Conservation (phyloP, 805 yeast species). For the Lipomyces anomalus region DNA sequence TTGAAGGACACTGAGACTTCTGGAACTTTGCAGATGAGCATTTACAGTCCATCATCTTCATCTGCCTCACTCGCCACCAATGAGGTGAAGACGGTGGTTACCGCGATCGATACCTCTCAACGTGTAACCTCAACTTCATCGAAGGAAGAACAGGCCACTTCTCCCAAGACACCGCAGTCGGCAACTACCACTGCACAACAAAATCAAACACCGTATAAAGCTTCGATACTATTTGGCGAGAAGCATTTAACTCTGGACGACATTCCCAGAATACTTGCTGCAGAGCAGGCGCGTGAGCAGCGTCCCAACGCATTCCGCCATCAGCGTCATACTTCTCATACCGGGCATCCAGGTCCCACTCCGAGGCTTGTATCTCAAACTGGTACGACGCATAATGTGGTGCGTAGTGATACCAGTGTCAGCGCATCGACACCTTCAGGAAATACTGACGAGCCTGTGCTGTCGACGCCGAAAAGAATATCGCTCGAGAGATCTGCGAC, state of each 20-base stretch:
- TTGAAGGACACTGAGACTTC: background rate
- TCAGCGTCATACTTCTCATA: conserved; percentile 10
- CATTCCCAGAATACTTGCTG: conserved; percentile 93
- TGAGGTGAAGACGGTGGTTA: too few species aligned
- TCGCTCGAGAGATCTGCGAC: too few species aligned
- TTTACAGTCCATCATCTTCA: too few species aligned
- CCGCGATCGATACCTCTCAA: background rate
- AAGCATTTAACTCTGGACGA: conserved; percentile 89
- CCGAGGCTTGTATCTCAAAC: conserved; percentile 14
- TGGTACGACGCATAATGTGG: too few species aligned
- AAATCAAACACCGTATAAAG: too few species aligned
- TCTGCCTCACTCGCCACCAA: too few species aligned
- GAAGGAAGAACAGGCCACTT: background rate
- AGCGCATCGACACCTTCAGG: conserved; percentile 4
- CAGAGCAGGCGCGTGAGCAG: conserved; percentile 90
- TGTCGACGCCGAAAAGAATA: too few species aligned
- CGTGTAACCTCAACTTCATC: background rate
- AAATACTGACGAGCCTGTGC: background rate
- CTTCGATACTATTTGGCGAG: conserved; percentile 38
- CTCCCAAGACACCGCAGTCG: background rate
- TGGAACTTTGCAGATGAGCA: background rate
- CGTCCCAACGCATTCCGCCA: conserved; percentile 89
- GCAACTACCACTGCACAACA: too few species aligned
- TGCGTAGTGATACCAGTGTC: too few species aligned
- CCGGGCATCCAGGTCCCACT: conserved; percentile 10